Conservation (phyloP, 495 filamentous ascomycete species). For the Haplographium delicatum region DNA sequence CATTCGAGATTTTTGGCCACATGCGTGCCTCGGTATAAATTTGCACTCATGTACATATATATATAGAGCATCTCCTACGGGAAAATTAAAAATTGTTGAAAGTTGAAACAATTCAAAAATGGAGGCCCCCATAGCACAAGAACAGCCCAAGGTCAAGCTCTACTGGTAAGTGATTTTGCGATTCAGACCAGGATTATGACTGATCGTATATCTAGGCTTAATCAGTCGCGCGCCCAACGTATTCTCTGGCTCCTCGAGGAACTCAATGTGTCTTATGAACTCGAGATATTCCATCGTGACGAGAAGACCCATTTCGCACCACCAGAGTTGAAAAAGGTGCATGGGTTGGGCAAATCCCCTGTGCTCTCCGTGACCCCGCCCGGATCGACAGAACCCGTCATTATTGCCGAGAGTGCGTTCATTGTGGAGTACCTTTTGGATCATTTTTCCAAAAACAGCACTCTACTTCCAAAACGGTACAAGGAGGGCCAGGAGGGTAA, state of each 20-base stretch:
- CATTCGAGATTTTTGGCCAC: too few species aligned
- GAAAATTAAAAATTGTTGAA: too few species aligned
- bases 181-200: too few species aligned
- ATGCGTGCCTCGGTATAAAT: too few species aligned
- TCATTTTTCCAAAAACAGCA: conserved; percentile 52
- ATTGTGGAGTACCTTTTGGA: conserved; percentile 80
- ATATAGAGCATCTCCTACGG: too few species aligned
- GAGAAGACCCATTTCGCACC: conserved; percentile 58
- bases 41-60: too few species aligned
- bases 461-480: conserved; percentile 62
- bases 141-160: conserved; percentile 61
- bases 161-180: conserved; percentile 75
- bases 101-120: too few species aligned
- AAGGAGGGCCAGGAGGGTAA: conserved; percentile 45
- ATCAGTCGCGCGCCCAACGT: conserved; percentile 74
- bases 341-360: conserved; percentile 83
- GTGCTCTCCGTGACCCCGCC: conserved; percentile 52
- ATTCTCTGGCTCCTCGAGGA: conserved; percentile 90
- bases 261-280: conserved; percentile 67
- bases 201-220: too few species aligned
- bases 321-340: conserved; percentile 64
- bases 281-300: conserved; percentile 67
- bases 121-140: too few species aligned
- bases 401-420: conserved; percentile 74
- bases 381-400: conserved; percentile 44